phyloP scores from a whole-genome alignment of 768 basidiomycete genomes.

The Pulveroboletus sp. region DNA sequence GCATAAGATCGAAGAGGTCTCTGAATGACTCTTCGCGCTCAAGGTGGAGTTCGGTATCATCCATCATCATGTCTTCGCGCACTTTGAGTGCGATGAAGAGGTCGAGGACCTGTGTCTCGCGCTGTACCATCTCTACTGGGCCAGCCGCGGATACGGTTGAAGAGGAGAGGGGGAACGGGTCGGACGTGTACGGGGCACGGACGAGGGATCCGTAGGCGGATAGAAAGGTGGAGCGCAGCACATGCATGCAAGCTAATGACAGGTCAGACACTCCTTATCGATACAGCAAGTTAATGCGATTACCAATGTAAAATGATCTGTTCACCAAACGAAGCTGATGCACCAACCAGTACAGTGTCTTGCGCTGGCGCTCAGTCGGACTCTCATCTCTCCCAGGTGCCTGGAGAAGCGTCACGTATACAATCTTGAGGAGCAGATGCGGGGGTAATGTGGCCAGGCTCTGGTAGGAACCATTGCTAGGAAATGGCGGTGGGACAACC shows the following conservation, averaged over 20 bases:
- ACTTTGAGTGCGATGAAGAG: slow-evolving; percentile 77
- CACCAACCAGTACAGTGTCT: slow-evolving; percentile 68
- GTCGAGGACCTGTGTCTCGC: slow-evolving; percentile 74
- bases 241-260: slow-evolving; percentile 66
- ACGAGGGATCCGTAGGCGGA: slow-evolving; percentile 59
- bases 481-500: slow-evolving; percentile 34
- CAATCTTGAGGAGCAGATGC: slow-evolving; percentile 64
- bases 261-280: slow-evolving; percentile 1
- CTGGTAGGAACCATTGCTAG: slow-evolving; percentile 12
- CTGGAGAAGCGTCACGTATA: slow-evolving; percentile 60
- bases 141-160: slow-evolving; percentile 19
- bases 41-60: slow-evolving; percentile 70
- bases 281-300: neutral
- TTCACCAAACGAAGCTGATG: slow-evolving; percentile 60
- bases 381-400: slow-evolving; percentile 36
- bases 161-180: slow-evolving; percentile 63
- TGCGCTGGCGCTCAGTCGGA: slow-evolving; percentile 50
- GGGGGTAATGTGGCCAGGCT: slow-evolving; percentile 43
- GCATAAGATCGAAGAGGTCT: slow-evolving; percentile 72
- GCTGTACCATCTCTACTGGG: slow-evolving; percentile 49
- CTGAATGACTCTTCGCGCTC: slow-evolving; percentile 72
- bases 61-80: slow-evolving; percentile 71
- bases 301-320: slow-evolving; percentile 63
- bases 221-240: slow-evolving; percentile 72
- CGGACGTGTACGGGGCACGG: slow-evolving; percentile 65